phyloP scores from a whole-genome alignment of 192 early-diverging fungal genomes.

The Mortierella claussenii region DNA sequence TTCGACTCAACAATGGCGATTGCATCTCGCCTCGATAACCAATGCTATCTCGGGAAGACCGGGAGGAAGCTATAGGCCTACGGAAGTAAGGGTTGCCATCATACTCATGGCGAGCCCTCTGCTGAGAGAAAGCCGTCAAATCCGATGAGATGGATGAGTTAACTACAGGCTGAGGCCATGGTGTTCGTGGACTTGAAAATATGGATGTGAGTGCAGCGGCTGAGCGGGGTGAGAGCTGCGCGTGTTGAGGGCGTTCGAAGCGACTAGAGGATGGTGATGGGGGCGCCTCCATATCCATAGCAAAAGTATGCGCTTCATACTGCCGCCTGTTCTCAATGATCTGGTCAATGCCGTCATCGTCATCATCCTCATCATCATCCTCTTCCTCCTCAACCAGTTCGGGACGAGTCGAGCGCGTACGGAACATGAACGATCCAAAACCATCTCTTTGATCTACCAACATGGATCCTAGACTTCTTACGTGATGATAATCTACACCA shows the following conservation, averaged over 20 bases:
- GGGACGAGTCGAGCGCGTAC: not conserved
- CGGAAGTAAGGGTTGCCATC: constrained; percentile 45
- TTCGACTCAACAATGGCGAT: not conserved
- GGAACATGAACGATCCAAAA: constrained; percentile 7
- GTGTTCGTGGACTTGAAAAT: constrained; percentile 3
- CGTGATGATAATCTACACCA: constrained; percentile 11
- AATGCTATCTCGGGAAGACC: too few relatives aligned
- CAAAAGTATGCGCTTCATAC: not conserved
- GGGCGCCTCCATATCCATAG: constrained; percentile 7
- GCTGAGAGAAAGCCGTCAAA: constrained; percentile 13
- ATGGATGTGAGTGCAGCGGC: constrained; percentile 30
- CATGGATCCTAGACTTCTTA: not conserved
- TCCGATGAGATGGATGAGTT: constrained; percentile 20
- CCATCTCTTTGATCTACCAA: constrained; percentile 4
- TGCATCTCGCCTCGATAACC: too few relatives aligned
- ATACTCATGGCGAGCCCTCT: constrained; percentile 18
- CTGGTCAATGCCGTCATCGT: constrained; percentile 32
- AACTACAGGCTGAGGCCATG: constrained; percentile 11
- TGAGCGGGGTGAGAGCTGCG: constrained; percentile 32
- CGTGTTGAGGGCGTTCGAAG: constrained; percentile 36
- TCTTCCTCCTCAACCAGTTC: constrained; percentile 15
- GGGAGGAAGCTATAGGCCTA: not conserved
- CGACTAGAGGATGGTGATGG: constrained; percentile 3
- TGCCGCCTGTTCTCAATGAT: constrained; percentile 21
- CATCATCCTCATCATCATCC: constrained; percentile 17